phyloP scores from a whole-genome alignment of 805 yeast genomes.

The Candida silvicultrix region DNA sequence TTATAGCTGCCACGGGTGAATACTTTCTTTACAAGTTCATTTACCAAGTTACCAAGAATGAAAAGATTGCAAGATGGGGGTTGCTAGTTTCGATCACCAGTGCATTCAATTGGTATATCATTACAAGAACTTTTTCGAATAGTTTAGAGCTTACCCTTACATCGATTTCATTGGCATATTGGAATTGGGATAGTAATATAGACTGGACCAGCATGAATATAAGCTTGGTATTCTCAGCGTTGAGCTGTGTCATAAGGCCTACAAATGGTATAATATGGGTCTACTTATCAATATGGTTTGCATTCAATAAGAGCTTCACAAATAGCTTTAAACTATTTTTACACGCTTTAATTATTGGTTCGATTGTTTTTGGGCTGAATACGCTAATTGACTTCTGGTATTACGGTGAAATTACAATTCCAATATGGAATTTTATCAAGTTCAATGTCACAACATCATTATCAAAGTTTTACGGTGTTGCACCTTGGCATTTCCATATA shows the following conservation, averaged over 20 bases:
- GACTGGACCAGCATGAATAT: constrained; percentile 18
- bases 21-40: constrained; percentile 46
- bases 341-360: constrained; percentile 17
- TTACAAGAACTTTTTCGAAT: constrained; percentile 82
- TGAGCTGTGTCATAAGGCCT: constrained; percentile 74
- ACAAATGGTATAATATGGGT: constrained; percentile 79
- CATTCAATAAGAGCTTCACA: constrained; percentile 4
- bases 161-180: constrained; percentile 53
- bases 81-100: constrained; percentile 49
- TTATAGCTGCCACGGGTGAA: constrained; percentile 71
- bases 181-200: constrained; percentile 54
- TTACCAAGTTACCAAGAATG: constrained; percentile 25
- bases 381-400: constrained; percentile 49
- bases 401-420: constrained; percentile 52
- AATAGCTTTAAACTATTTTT: constrained; percentile 9
- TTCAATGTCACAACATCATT: constrained; percentile 73
- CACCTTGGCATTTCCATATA: constrained; percentile 82
- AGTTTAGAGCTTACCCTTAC: constrained; percentile 73
- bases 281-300: constrained; percentile 38
- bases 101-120: constrained; percentile 76
- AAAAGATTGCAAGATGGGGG: constrained; percentile 32
- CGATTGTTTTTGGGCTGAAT: constrained; percentile 31
- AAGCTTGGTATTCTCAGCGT: constrained; percentile 46
- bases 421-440: constrained; percentile 61
- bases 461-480: constrained; percentile 77